Evolutionary conservation across 768 basidiomycete genomes (phyloP), one percentile per base, ranked within the genome.

Genomic region (Podaxis pistillaris): DNA sequence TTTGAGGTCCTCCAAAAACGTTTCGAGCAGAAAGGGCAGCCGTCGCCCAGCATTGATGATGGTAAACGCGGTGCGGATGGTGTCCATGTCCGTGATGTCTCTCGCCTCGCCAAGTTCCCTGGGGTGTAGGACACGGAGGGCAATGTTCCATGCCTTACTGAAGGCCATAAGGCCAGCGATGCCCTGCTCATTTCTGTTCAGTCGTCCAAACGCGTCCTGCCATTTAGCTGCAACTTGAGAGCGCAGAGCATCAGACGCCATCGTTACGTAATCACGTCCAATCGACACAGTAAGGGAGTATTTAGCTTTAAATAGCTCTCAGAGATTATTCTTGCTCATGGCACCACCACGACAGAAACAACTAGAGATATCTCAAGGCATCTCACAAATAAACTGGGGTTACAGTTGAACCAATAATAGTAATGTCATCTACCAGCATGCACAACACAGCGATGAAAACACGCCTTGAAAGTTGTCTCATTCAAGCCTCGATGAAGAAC

Each of bases 1-100:
- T 24, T 86, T 79, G 69, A 93, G 75, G 67, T 86, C 81, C 70
- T 91, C 91, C 28, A 92, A 80, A 69, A 90, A 92, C 11, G 81
- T 82, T 68, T 93, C 91, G 24, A 91, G 73, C 62, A 91, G 75
- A 54, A 83, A 81, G 9, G 87, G 83, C 17, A 91, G 72, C 72
- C 85, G 82, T 65, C 84, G 81, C 56, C 82, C 81, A 64, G 81
- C 80, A 63, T 82, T 84, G 37, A 93, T 76, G 6, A 82, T 66
- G 40, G 81, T 83, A 65, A 91, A 85, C 11, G 89, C 87, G 13
- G 74, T 75, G 50, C 80, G 78, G 4, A 89, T 79, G 40, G 73
- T 71, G 26, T 77, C 76, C 68, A 82, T 58, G 24, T 68, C 65
- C 66, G 58, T 49, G 55, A 64, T 64, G 33, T 17, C 56, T 17